Evolutionary conservation across 345 rosid species (phyloP), one percentile per base, ranked within the genome.

Genomic region (Eutrema heterophyllum): DNA sequence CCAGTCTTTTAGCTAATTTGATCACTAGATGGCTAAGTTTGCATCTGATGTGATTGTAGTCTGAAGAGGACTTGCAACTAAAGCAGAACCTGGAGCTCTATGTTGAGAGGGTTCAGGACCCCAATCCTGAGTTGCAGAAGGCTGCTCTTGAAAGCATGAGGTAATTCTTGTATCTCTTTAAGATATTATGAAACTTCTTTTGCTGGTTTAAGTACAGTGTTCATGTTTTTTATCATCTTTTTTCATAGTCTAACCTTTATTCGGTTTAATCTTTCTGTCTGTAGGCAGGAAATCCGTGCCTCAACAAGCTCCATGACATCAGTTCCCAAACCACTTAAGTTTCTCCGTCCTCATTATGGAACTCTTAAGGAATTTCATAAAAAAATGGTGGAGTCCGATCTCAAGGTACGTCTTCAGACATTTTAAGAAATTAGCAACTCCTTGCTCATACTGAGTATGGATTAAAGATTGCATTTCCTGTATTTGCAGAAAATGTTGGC

Each of bases 281-380:
- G 55, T 71, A 95, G 99, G 87, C 94, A 90, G 72, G 99, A 92
- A 78, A 92, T 95, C 29, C 87, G 97, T 21, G 86, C 89, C 27
- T 80, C 99, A 60, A 95, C 98, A 5, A 92, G 98, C 81, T 95
- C 99, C 29, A 92, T 95, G 99, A 95, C 99, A 21, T 92, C 98
- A 30, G 98, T 92, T 77, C 99, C 98, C 18, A 95, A 95, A 83
- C 98, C 97, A 8, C 85, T 95, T 70, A 95, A 92, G 84, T 95
- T 95, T 84, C 98, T 95, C 45, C 91, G 98, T 21, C 97, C 97
- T 38, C 97, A 95, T 83, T 95, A 92, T 82, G 98, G 87, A 82
- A 81, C 91, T 61, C 85, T 95, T 9, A 95, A 95, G 63, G 85
- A 83, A 46, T 86, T 55, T 76, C 92, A 86, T 64, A 83, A 76